Evolutionary conservation across 1,284 basidiomycete species (phyloP).

Genomic region (Chalciporus sp.): DNA sequence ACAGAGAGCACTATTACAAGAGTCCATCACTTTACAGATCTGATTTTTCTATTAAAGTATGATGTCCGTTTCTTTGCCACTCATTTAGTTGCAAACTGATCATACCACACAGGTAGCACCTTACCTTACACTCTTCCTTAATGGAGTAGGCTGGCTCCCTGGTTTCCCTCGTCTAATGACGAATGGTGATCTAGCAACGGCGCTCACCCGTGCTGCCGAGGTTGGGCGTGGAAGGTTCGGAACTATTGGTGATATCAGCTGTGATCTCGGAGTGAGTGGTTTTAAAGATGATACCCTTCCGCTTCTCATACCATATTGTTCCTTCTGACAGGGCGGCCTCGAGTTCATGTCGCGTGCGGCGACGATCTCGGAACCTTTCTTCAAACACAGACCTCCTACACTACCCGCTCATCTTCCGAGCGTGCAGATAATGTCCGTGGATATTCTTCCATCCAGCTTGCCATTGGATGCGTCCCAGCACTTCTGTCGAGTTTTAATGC

Average conservation of each 20-base stretch:
- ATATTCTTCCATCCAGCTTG: slow-evolving; percentile 85
- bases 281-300: neutral
- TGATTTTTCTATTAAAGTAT: slow-evolving; percentile 68
- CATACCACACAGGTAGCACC: slow-evolving; percentile 69
- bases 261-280: slow-evolving; percentile 69
- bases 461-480: slow-evolving; percentile 79
- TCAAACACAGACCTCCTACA: slow-evolving; percentile 47
- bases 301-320: neutral
- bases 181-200: slow-evolving; percentile 59
- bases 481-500: slow-evolving; percentile 69
- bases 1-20: slow-evolving; percentile 72
- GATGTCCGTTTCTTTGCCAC: neutral
- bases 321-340: slow-evolving; percentile 65
- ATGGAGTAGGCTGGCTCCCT: slow-evolving; percentile 83
- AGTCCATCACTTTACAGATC: slow-evolving; percentile 69
- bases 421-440: slow-evolving; percentile 82
- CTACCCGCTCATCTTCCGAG: slow-evolving; percentile 51
- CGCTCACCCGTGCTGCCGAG: slow-evolving; percentile 51
- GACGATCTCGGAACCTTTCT: slow-evolving; percentile 78
- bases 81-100: neutral
- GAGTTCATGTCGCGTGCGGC: slow-evolving; percentile 78
- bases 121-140: slow-evolving; percentile 80
- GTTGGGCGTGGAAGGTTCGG: slow-evolving; percentile 60
- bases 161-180: slow-evolving; percentile 80
- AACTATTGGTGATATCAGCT: slow-evolving; percentile 84